Conservation (phyloP, 495 filamentous ascomycete species). For the Hyaloscypha variabilis region DNA sequence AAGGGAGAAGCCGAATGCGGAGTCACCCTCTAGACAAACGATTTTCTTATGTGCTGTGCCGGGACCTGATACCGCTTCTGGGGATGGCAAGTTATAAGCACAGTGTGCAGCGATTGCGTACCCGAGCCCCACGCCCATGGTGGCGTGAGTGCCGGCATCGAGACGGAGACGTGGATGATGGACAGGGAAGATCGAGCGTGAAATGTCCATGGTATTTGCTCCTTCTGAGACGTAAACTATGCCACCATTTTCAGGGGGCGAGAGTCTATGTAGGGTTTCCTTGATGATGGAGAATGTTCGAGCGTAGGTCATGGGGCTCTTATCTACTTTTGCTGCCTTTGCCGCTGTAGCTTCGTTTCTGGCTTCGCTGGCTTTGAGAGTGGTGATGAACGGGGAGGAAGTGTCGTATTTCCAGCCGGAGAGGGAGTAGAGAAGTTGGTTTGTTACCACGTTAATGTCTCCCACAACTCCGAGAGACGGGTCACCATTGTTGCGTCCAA, state of each 20-base stretch:
- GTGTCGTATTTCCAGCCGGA: conserved; percentile 46
- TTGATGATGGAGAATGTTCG: conserved; percentile 60
- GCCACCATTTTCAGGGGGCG: conserved; percentile 47
- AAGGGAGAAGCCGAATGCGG: conserved; percentile 63
- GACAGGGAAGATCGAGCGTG: conserved; percentile 60
- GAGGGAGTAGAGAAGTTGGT: conserved; percentile 47
- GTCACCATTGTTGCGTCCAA: conserved; percentile 52
- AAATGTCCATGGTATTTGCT: conserved; percentile 71
- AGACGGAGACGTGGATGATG: conserved; percentile 61
- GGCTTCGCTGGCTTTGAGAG: conserved; percentile 29
- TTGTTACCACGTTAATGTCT: conserved; percentile 54
- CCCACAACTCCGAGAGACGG: conserved; percentile 52
- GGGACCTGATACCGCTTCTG: conserved; percentile 32
- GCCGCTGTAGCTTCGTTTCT: conserved; percentile 52
- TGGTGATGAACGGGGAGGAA: conserved; percentile 38
- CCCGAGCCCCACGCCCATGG: conserved; percentile 69
- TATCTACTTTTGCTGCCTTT: conserved; percentile 40
- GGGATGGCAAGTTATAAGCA: conserved; percentile 54
- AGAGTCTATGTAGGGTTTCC: conserved; percentile 35
- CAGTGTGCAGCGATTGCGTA: conserved; percentile 65
- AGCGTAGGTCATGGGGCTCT: conserved; percentile 54
- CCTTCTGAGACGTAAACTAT: conserved; percentile 68
- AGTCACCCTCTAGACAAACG: conserved; percentile 64
- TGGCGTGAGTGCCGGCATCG: conserved; percentile 67
- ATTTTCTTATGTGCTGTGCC: conserved; percentile 56